Percentiles rank a stretch among this genome's conserved stretches.
phyloP scores from a whole-genome alignment of 345 rosid genomes.

The Crucihimalaya himalaica region DNA sequence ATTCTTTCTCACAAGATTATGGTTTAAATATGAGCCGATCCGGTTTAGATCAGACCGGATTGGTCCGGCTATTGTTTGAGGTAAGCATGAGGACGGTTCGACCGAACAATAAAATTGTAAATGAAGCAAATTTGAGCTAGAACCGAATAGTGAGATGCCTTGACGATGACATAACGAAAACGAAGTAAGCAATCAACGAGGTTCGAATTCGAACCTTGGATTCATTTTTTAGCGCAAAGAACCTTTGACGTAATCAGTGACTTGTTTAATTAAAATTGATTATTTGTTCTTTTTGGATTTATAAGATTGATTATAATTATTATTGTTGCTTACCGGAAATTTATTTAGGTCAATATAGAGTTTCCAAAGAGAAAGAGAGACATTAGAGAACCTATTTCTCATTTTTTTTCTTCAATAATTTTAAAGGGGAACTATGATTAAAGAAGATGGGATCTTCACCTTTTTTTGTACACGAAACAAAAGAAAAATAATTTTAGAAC shows the following conservation, averaged over 20 bases:
- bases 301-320: neutral
- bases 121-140: neutral
- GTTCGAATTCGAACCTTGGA: neutral
- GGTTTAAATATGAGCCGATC: conserved; percentile 1
- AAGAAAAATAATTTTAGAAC: neutral
- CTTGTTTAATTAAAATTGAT: neutral
- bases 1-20: neutral
- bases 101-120: neutral
- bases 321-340: neutral
- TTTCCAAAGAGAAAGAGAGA: neutral
- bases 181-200: neutral
- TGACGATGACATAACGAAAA: neutral
- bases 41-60: conserved; percentile 8
- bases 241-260: conserved; percentile 5
- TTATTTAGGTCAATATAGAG: neutral
- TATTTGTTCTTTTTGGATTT: neutral
- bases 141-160: conserved; percentile 9
- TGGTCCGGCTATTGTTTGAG: neutral
- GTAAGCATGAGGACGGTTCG: neutral
- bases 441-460: conserved; percentile 6
- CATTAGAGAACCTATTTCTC: neutral
- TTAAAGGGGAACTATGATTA: conserved; percentile 4
- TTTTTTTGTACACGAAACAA: conserved; percentile 23
- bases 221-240: neutral
- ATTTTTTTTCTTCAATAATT: neutral